Conservation (phyloP, 2,329 filamentous ascomycete genomes). For the Neophaeococcomyces aloes region DNA sequence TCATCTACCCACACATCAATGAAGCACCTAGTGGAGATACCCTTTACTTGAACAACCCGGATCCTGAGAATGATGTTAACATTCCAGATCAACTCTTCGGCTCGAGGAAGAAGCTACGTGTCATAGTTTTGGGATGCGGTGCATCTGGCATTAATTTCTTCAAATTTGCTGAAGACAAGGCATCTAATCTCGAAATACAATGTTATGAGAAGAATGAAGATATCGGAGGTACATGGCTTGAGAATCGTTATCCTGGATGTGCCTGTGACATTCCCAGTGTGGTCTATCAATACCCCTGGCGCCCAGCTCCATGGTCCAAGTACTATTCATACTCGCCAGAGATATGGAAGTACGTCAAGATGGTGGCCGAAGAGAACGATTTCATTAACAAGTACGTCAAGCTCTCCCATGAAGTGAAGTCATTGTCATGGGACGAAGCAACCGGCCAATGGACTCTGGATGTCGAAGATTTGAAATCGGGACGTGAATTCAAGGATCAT, state of each 20-base stretch:
- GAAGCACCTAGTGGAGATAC: background rate
- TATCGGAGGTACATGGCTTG: conserved; percentile 28
- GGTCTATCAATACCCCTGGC: conserved; percentile 28
- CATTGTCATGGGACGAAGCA: conserved; percentile 24
- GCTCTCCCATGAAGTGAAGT: conserved; percentile 22
- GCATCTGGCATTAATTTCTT: conserved; percentile 15
- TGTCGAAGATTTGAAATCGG: conserved; percentile 17
- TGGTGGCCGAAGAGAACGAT: conserved; percentile 19
- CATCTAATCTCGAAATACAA: conserved; percentile 19
- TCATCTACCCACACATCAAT: background rate
- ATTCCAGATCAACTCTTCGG: conserved; percentile 15
- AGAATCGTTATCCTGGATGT: conserved; percentile 27
- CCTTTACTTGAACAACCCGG: conserved; percentile 3
- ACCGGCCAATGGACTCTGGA: conserved; percentile 23
- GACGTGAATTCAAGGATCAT: conserved; percentile 19
- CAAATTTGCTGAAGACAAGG: conserved; percentile 10
- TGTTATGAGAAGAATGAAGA: conserved; percentile 26
- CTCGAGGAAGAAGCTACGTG: conserved; percentile 14
- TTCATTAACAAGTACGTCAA: conserved; percentile 23
- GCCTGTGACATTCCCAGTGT: conserved; percentile 26
- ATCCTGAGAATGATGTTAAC: conserved; percentile 2
- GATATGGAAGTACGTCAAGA: conserved; percentile 24
- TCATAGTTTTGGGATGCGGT: conserved; percentile 19
- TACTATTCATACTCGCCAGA: conserved; percentile 23
- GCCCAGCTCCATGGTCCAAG: conserved; percentile 24